Evolutionary conservation across 371 early-diverging fungal genomes (phyloP).

Genomic region (Lichtheimia ornata): DNA sequence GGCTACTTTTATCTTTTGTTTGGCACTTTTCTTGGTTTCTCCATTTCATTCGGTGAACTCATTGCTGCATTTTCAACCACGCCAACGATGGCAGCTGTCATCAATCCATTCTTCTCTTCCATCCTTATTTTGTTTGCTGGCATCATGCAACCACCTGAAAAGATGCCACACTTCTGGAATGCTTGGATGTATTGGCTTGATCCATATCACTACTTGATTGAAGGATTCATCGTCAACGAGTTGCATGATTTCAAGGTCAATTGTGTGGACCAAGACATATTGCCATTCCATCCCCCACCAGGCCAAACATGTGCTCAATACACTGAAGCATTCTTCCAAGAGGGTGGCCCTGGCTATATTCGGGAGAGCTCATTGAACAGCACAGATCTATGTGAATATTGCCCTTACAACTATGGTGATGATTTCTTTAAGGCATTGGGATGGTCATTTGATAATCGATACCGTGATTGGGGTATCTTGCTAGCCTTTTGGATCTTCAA

Average conservation of each 20-base stretch:
- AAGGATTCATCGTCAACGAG: constrained; percentile 65
- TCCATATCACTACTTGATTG: constrained; percentile 69
- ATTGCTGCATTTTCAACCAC: constrained; percentile 46
- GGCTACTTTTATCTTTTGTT: constrained; percentile 60
- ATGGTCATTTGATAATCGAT: constrained; percentile 63
- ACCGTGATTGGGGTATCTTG: constrained; percentile 67
- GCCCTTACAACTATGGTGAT: constrained; percentile 52
- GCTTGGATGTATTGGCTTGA: constrained; percentile 69
- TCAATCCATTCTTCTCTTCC: constrained; percentile 63
- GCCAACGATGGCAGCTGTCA: constrained; percentile 56
- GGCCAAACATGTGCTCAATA: constrained; percentile 62
- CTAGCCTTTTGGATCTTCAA: constrained; percentile 53
- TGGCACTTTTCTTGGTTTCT: constrained; percentile 56
- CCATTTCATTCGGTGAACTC: constrained; percentile 62
- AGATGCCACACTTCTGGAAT: constrained; percentile 72
- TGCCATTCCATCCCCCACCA: constrained; percentile 52
- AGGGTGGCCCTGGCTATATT: constrained; percentile 54
- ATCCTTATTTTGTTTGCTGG: constrained; percentile 63
- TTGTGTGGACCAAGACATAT: constrained; percentile 48
- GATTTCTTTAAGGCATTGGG: constrained; percentile 39
- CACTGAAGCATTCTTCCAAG: constrained; percentile 40
- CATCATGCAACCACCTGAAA: constrained; percentile 53
- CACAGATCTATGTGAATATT: constrained; percentile 55
- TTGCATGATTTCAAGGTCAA: constrained; percentile 45
- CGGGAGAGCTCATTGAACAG: constrained; percentile 33